Evolutionary conservation across 176 grass and related monocot species (phyloP).

Genomic region (Zea luxurians): DNA sequence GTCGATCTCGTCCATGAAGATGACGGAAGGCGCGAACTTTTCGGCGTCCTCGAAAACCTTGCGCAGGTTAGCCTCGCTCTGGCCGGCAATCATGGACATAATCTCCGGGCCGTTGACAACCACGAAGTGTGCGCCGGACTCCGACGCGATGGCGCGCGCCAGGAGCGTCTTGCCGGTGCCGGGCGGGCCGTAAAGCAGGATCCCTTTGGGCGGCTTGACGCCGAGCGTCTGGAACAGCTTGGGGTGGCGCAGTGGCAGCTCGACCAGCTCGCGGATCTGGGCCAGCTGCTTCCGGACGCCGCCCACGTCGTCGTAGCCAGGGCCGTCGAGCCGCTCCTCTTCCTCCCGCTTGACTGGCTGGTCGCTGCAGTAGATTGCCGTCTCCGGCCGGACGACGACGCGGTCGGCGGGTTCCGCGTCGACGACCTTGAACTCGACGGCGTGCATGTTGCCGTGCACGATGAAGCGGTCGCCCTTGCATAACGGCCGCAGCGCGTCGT

Average conservation of each 20-base stretch:
- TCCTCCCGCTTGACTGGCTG: conserved; percentile 43
- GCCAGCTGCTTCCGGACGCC: conserved; percentile 57
- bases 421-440: conserved; percentile 55
- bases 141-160: conserved; percentile 51
- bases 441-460: conserved; percentile 44
- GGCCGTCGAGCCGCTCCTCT: conserved; percentile 56
- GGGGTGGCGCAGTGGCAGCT: conserved; percentile 63
- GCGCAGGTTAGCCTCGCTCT: conserved; percentile 52
- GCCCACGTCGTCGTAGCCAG: conserved; percentile 62
- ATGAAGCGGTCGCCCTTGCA: conserved; percentile 50
- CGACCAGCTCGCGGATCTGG: conserved; percentile 60
- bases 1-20: conserved; percentile 66
- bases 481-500: conserved; percentile 24
- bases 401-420: conserved; percentile 37
- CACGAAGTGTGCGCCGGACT: conserved; percentile 50
- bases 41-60: conserved; percentile 48
- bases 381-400: conserved; percentile 32
- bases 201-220: conserved; percentile 54
- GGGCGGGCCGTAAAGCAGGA: conserved; percentile 60
- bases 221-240: conserved; percentile 56
- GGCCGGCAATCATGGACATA: conserved; percentile 49
- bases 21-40: neutral
- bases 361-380: neutral
- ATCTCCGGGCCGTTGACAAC: conserved; percentile 61
- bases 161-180: conserved; percentile 69